Conservation (phyloP, 1,284 basidiomycete genomes). For the Leccinum subfulvum region DNA sequence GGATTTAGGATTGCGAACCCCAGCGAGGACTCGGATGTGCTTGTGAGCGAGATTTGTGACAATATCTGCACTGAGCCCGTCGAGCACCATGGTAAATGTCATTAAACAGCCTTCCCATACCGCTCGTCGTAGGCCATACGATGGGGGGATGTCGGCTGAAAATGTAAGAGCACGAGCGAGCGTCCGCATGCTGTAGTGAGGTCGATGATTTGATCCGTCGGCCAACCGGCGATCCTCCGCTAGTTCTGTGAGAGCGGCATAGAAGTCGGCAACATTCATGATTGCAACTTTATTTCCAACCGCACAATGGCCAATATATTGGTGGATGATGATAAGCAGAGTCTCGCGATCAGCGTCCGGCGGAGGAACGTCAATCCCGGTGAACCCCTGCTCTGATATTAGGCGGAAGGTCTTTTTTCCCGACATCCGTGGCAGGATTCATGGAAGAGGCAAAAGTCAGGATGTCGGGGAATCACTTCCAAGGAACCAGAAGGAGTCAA, state of each 20-base stretch:
- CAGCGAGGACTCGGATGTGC: conserved; percentile 65
- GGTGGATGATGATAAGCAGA: conserved; percentile 81
- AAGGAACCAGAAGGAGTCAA: conserved; percentile 78
- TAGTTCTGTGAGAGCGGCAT: conserved; percentile 79
- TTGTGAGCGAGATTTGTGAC: conserved; percentile 74
- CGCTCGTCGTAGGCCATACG: conserved; percentile 82
- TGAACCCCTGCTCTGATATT: conserved; percentile 89
- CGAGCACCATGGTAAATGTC: conserved; percentile 96
- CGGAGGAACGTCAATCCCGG: conserved; percentile 91
- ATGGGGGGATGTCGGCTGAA: conserved; percentile 76
- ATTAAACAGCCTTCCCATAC: conserved; percentile 97
- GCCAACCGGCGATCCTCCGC: conserved; percentile 82
- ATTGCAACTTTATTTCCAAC: conserved; percentile 87
- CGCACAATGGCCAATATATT: conserved; percentile 86
- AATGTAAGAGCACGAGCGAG: conserved; percentile 91
- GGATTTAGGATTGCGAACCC: conserved; percentile 80
- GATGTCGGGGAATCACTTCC: conserved; percentile 88
- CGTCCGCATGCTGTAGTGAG: conserved; percentile 98
- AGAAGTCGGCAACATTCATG: conserved; percentile 92
- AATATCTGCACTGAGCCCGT: conserved; percentile 68
- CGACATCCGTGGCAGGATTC: conserved; percentile 99
- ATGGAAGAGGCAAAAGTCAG: conserved; percentile 96
- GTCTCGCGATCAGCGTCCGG: conserved; percentile 94
- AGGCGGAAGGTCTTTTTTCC: conserved; percentile 94
- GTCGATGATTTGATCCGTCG: conserved; percentile 92